Base-by-base conservation (phyloP, 495 filamentous ascomycete genomes). In the Lentithecium fluviatile region DNA sequence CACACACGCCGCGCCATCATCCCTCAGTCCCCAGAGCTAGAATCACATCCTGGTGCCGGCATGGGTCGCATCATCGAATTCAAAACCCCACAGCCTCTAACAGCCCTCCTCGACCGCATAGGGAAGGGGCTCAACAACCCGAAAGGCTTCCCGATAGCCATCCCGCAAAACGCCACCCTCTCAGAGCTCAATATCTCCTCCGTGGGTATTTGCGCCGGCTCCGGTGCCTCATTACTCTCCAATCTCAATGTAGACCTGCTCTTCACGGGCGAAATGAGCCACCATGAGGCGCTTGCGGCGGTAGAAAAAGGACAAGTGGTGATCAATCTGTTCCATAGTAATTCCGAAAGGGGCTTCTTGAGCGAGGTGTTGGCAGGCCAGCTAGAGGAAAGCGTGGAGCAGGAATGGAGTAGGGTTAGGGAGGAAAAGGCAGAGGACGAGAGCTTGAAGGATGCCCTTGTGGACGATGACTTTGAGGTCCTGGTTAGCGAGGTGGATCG, bases 221-320 rank as follows among this genome's bases (percentile, higher is more conserved):
- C 86, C 0, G 94, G 94, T 0, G 84, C 82, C 2, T 81, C 84
- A 32, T 77, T 96, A 12, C 80, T 98, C 57, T 80, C 86, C 49
- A 79, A 85, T 51, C 77, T 84, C 17, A 67, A 74, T 17, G 74
- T 75, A 12, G 91, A 97, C 69, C 75, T 97, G 24, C 74, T 92
- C 0, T 88, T 97, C 58, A 97, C 93, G 0, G 94, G 94, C 7
- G 94, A 98, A 71, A 82, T 97, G 81, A 86, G 83, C 52, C 94
- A 98, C 71, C 94, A 98, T 69, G 87, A 94, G 58, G 88, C 93
- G 11, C 80, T 98, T 40, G 83, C 88, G 29, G 87, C 89, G 21
- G 90, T 87, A 26, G 93, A 97, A 78, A 79, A 82, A n/a, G 94
- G 94, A n/a, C 85, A 87, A 57, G 84, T 81, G 55, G 90, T 96